Base-by-base conservation (phyloP, 2,329 filamentous ascomycete species). In the Nannizziopsis barbatae region DNA sequence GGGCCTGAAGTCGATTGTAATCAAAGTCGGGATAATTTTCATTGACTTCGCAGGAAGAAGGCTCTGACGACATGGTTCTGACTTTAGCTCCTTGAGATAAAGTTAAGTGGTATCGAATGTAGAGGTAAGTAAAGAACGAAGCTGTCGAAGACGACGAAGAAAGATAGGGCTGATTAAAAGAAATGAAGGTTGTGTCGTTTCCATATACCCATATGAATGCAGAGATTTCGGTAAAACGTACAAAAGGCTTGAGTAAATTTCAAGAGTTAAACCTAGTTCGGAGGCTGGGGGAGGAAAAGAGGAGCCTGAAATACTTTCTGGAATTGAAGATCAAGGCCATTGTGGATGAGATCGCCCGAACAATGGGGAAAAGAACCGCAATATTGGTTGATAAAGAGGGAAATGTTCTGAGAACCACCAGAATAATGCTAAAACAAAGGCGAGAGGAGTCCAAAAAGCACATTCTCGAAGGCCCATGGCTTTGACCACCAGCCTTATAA, bases 281-380 rank as follows among this genome's bases (percentile, higher is more conserved):
- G 44, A 39, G 30, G 37, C 49, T 33, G 52, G 56, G 3, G 22
- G 22, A 27, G 22, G 22, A 27, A 27, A 27, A 7, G 44, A 54
- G 14, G 50, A 56, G 41, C 47, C 52, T n/a, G 58, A 66, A 15
- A 53, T 54, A 15, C 63, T 69, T 44, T 68, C 66, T 66, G 53
- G n/a, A 66, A 27, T 41, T 69, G 63, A 68, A 47, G 53, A 62
- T 2, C 55, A 57, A 32, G 48, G 47, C 3, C 45, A 55, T 18
- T 58, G 67, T 2, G 62, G 61, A 0, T 12, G 50, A 1, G 58
- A 64, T 30, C 55, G 63, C 3, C 70, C 64, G 45, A 59, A 70
- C 45, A 39, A 60, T 3, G 50, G 60, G 2, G 3, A 9, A 14
- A 6, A 20, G 5, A 7, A 10, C 7, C 18, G 42, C 45, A 47